These are phyloP conservation scores for Globisporangium sylvaticum DNA, from an alignment of 352 stramenopile species.

Conservation along the genomic window DNA sequence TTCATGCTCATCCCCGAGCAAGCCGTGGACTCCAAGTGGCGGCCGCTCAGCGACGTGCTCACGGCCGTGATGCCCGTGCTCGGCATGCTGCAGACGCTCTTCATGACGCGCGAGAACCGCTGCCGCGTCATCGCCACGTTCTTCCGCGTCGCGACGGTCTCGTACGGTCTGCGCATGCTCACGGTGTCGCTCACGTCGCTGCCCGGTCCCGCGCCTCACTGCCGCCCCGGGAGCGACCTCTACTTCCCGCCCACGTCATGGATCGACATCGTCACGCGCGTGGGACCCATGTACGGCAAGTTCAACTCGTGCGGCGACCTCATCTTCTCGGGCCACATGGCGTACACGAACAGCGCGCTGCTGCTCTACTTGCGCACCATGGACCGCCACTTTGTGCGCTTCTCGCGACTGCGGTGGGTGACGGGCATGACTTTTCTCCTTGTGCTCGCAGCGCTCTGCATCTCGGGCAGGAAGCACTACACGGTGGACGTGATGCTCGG, in stretches of 20 bases:
- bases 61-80: conserved; percentile 55
- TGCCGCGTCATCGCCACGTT: conserved; percentile 52
- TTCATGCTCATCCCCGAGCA: conserved; percentile 75
- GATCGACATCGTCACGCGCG: conserved; percentile 70
- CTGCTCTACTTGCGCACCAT: conserved; percentile 61
- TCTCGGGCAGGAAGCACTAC: conserved; percentile 72
- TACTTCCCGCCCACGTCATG: conserved; percentile 58
- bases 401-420: conserved; percentile 47
- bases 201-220: conserved; percentile 67
- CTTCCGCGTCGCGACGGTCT: conserved; percentile 63
- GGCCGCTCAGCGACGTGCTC: conserved; percentile 61
- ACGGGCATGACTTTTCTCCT: conserved; percentile 46
- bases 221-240: conserved; percentile 35
- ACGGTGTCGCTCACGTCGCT: conserved; percentile 67
- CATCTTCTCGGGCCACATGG: conserved; percentile 77
- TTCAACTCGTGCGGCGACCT: conserved; percentile 77
- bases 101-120: conserved; percentile 48
- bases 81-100: conserved; percentile 45
- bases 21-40: conserved; percentile 46
- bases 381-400: conserved; percentile 46
- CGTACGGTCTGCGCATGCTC: conserved; percentile 65
- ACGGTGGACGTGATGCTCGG: conserved; percentile 73
- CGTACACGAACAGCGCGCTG: conserved; percentile 63
- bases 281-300: conserved; percentile 66
- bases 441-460: conserved; percentile 44